Percentiles rank a stretch among this genome's conserved stretches.
phyloP scores from a whole-genome alignment of 805 yeast genomes.

The Tetrapisispora fleetii region DNA sequence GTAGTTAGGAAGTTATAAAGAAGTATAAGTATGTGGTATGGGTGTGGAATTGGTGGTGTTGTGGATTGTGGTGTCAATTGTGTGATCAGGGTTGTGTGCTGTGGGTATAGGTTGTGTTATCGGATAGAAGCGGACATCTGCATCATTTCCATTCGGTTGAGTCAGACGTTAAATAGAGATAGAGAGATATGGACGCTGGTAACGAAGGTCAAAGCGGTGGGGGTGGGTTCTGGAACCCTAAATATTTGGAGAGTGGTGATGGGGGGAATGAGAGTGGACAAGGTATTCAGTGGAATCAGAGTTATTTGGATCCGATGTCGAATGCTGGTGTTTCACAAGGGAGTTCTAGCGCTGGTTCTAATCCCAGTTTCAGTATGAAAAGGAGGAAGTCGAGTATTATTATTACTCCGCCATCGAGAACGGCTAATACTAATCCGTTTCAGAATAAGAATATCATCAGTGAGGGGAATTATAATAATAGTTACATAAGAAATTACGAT shows the following conservation, averaged over 20 bases:
- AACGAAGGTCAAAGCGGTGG: neutral
- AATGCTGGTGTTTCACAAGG: neutral
- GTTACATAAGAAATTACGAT: conserved; percentile 1
- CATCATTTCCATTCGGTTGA: too few relatives aligned
- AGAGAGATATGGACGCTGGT: neutral
- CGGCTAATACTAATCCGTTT: conserved; percentile 34
- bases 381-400: conserved; percentile 29
- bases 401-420: conserved; percentile 35
- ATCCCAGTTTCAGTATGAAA: conserved; percentile 3
- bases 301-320: neutral
- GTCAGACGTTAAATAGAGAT: too few relatives aligned
- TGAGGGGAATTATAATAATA: neutral
- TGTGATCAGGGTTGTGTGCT: too few relatives aligned
- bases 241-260: conserved; percentile 6
- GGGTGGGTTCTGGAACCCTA: conserved; percentile 12
- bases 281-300: conserved; percentile 1
- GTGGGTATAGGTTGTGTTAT: too few relatives aligned
- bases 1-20: too few relatives aligned
- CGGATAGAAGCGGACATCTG: too few relatives aligned
- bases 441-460: conserved; percentile 14
- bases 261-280: neutral
- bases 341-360: neutral
- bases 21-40: too few relatives aligned
- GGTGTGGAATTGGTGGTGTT: too few relatives aligned
- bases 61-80: too few relatives aligned